Base-by-base conservation (phyloP, 2,329 filamentous ascomycete genomes). In the Ophiocordyceps camponoti-saundersi region DNA sequence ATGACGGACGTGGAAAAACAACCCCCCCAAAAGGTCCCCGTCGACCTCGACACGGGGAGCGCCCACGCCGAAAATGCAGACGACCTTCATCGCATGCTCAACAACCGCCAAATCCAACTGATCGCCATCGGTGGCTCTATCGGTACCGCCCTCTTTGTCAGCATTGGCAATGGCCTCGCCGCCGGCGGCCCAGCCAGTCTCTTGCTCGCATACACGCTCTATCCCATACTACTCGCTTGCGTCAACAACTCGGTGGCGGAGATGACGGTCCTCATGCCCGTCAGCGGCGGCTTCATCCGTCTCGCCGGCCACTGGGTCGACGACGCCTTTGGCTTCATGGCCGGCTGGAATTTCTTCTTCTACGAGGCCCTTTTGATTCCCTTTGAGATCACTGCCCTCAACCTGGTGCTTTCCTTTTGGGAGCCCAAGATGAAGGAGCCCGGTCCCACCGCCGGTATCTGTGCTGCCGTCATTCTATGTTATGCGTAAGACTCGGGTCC, bases 191-290 rank as follows among this genome's bases (percentile, higher is more conserved):
- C 67, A 2, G 64, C 61, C 44, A 72, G 68, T 48, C 61, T 82
- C 40, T 66, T 83, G 50, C 57, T 82, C 48, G 77, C 73, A 36
- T 82, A 75, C 56, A 65, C 67, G 32, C 51, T 77, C 42, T 79
- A 81, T 57, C 67, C 66, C 36, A 58, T 65, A 54, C 56, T 80
- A 47, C 66, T 82, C 49, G 77, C 65, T 22, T 63, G 79, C 44
- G 73, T 82, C 56, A 82, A 80, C 67, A 82, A 80, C 56, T 71
- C 70, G 50, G 67, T 80, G 49, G 78, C 79, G 10, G 79, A 82
- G 58, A 82, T 82, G 78, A 71, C 66, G 29, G 68, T 69, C 36
- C 73, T 72, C 51, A 77, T 79, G 68, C 79, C 79, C 22, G 70
- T 82, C 44, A 71, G 69, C 41, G 77, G 78, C 51, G 74, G 74